Evolutionary conservation across 2,329 filamentous ascomycete genomes (phyloP).

Genomic region (Penicillium sumatraense): DNA sequence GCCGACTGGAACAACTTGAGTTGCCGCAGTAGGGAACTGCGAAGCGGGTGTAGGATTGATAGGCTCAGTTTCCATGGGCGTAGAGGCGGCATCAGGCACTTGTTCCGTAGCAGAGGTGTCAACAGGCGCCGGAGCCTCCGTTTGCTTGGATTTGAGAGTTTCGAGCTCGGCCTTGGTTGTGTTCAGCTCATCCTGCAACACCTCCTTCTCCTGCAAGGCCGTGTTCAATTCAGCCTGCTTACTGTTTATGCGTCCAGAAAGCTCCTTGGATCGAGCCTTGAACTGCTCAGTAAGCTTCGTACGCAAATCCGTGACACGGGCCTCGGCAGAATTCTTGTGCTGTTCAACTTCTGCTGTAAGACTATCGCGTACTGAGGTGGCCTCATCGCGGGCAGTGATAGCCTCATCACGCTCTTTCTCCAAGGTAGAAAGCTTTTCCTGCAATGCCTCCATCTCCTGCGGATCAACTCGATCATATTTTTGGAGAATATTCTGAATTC

Average conservation of each 20-base stretch:
- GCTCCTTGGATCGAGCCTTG: constrained; percentile 64
- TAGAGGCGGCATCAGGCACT: constrained; percentile 8
- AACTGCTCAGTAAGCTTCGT: constrained; percentile 53
- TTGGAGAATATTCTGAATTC: constrained; percentile 91
- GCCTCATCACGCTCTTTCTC: constrained; percentile 71
- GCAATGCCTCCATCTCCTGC: constrained; percentile 86
- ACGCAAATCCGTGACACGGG: constrained; percentile 56
- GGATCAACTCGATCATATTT: constrained; percentile 97
- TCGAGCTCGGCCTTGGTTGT: constrained; percentile 63
- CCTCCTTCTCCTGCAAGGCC: constrained; percentile 66
- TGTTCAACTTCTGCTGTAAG: constrained; percentile 57
- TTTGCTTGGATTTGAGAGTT: constrained; percentile 56
- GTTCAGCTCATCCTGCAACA: constrained; percentile 70
- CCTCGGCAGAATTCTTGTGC: constrained; percentile 51
- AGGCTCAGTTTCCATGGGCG: constrained; percentile 51
- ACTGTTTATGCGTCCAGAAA: constrained; percentile 65
- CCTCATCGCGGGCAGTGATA: constrained; percentile 63
- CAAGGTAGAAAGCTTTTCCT: constrained; percentile 71
- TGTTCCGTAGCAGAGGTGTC: constrained; percentile 24
- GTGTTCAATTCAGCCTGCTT: constrained; percentile 55
- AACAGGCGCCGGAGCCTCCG: constrained; percentile 48
- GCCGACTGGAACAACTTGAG: constrained; percentile 26
- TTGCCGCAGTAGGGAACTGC: constrained; percentile 35
- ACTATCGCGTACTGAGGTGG: constrained; percentile 57
- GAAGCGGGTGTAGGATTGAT: constrained; percentile 37